Evolutionary conservation across 2,329 filamentous ascomycete genomes (phyloP), one percentile per base, ranked within the genome.

Genomic region (Beauveria varroae): DNA sequence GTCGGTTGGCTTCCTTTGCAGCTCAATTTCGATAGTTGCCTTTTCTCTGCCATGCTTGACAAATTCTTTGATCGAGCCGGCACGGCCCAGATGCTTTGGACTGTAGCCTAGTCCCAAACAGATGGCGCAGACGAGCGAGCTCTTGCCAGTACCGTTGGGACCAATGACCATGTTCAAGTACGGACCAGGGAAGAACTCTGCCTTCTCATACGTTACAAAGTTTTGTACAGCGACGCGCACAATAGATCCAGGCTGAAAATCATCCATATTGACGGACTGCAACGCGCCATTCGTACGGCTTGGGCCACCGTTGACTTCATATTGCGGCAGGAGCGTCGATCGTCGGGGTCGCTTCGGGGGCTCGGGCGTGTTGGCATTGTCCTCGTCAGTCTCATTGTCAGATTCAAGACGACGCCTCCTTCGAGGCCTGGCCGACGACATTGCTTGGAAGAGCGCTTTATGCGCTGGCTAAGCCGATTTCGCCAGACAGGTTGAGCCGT

Each of bases 81-180:
- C 92, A 64, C 95, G 87, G 18, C 93, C 95, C 18, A 99, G 82
- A 68, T 93, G 85, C 74, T 88, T 85, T 26, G 93, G 86, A 37
- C 86, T 84, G 80, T 89, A 97, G 53, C 95, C 95, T 28, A 99
- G 78, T 2, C 95, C 95, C 16, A 99, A 77, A 70, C 95, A 98
- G 67, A 99, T 96, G 50, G 95, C 95, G 75, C 95, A 99, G 49
- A 99, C 93, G 28, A 99, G 81, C 0, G 95, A 97, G 75, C 93
- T 98, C 76, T 99, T 99, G 60, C 95, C 95, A 0, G 95, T 98
- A 40, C 95, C 95, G 69, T 99, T 99, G n/a, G 95, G 95, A 0
- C 95, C 95, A 67, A 99, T 96, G 58, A 99, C 88, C 93, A 99
- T 98, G 72, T 99, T 99, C 69, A 99, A 75, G 71, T 90, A 93